Evolutionary conservation across 1,139 yeast genomes (phyloP), one percentile per base, ranked within the genome.

Genomic region (Oligophagozyma castellii): DNA sequence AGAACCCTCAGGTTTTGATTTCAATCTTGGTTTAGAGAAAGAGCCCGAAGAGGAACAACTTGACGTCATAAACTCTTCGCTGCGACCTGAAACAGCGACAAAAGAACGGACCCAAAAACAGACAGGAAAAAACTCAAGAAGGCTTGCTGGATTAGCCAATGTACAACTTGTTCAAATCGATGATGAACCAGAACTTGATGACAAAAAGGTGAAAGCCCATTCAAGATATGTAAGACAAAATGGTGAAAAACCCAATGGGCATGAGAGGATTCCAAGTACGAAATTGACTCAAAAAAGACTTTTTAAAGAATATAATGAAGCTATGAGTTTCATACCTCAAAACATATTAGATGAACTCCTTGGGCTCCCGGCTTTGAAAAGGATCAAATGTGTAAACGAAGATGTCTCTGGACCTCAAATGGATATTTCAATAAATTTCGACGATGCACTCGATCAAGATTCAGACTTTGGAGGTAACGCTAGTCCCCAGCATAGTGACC

Each of bases 1-100:
- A 14, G 39, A 37, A 4, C 35, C 46, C 5, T 42, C 45, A 19
- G 58, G 53, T 23, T 36, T 53, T 19, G 52, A 51, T 26, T 46
- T 55, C 24, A 53, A 56, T 29, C 38, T 53, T 29, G 56, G 47
- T 14, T 3, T 14, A 13, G 15, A 20, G 12, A 13, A 19, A n/a
- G 14, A 19, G 12, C 20, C 5, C 7, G 16, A 12, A 14, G 19
- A 13, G 22, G 28, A 16, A 16, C 15, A 16, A n/a, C n/a, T n/a
- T n/a, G n/a, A n/a, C n/a, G n/a, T n/a, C n/a, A n/a, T n/a, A n/a
- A n/a, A n/a, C n/a, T n/a, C n/a, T n/a, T n/a, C n/a, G n/a, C n/a
- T n/a, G n/a, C n/a, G n/a, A n/a, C n/a, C n/a, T n/a, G n/a, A n/a
- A n/a, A n/a, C n/a, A n/a, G n/a, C n/a, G n/a, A n/a, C n/a, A n/a